Evolutionary conservation across 129 eudicot species (phyloP), one percentile per base, ranked within the genome.

Genomic region (Flaveria trinervia): DNA sequence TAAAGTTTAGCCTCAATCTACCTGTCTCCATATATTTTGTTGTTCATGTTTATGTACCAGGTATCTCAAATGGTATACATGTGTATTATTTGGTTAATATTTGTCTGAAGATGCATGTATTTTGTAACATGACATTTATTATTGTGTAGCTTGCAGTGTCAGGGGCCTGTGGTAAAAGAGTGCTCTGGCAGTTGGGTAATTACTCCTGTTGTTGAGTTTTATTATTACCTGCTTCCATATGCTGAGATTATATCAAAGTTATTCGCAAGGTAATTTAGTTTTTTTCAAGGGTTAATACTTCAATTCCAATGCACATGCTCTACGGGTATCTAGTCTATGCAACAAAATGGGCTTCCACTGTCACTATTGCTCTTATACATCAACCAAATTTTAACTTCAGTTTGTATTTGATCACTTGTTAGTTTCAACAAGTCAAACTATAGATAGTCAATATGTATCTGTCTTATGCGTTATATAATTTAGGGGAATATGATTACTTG

Each of bases 201-300:
- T 51, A 88, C 92, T 18, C 85, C 89, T 8, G 88, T 85, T 16
- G 86, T 89, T 64, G 88, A 91, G 85, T 83, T 36, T 36, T 36
- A 85, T 51, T 88, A 80, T 78, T 80, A 88, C 60, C 68, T 88
- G 75, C 92, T 91, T 84, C 97, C 97, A 26, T 88, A 88, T 78
- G 86, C 92, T 39, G 75, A 69, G 20, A 88, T 85, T 49, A 36
- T 88, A 41, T 82, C 89, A 22, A 77, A 79, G 28, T 83, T 83
- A 82, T 72, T 88, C 70, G 55, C 68, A 14, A 83, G 97, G 97
- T 91, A 86, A 80, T 26, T 30, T 71, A 71, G 18, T 7, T 75
- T 52, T 7, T 65, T 20, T 70, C 65, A 25, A 74, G 49, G 20
- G 15, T 74, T 22, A 65, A 48, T 26, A 51, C 66, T 26, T 11